phyloP scores from a whole-genome alignment of 768 basidiomycete species.

The Suillus subaureus region DNA sequence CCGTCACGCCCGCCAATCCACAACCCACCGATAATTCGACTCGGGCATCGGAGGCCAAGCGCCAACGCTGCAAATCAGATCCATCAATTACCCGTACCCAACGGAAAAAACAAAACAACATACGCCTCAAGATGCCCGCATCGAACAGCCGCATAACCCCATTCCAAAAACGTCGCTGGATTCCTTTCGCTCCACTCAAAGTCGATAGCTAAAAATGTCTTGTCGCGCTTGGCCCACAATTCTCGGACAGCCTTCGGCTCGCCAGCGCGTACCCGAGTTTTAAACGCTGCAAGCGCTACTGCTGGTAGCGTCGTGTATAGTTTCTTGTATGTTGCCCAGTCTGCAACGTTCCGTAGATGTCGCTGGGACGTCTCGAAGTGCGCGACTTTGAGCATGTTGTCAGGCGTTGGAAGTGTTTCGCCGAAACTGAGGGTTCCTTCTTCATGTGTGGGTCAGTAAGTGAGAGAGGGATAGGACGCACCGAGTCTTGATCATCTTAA shows the following conservation, averaged over 20 bases:
- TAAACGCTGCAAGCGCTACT: constrained; percentile 63
- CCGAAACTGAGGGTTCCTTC: constrained; percentile 55
- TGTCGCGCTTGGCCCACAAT: constrained; percentile 70
- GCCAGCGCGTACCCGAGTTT: constrained; percentile 63
- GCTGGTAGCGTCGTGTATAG: constrained; percentile 73
- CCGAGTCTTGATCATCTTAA: constrained; percentile 88
- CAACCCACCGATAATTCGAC: constrained; percentile 69
- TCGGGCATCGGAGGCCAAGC: constrained; percentile 81
- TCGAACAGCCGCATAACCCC: constrained; percentile 81
- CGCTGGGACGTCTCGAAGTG: constrained; percentile 71
- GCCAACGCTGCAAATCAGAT: constrained; percentile 45
- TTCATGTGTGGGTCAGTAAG: neutral
- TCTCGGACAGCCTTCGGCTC: constrained; percentile 65
- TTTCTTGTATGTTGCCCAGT: constrained; percentile 69
- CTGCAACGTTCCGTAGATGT: constrained; percentile 71
- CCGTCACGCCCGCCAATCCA: neutral
- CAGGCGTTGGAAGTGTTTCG: constrained; percentile 70
- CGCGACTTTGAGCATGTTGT: constrained; percentile 67
- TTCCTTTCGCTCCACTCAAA: constrained; percentile 80
- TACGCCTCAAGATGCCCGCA: constrained; percentile 73
- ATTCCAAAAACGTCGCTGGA: constrained; percentile 68
- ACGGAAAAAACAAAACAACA: constrained; percentile 29
- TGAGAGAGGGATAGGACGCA: constrained; percentile 22
- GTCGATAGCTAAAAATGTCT: constrained; percentile 74
- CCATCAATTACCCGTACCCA: neutral